These are phyloP conservation scores for Diutina ranongensis DNA, from an alignment of 1,139 yeast species.

Conservation along the genomic window DNA sequence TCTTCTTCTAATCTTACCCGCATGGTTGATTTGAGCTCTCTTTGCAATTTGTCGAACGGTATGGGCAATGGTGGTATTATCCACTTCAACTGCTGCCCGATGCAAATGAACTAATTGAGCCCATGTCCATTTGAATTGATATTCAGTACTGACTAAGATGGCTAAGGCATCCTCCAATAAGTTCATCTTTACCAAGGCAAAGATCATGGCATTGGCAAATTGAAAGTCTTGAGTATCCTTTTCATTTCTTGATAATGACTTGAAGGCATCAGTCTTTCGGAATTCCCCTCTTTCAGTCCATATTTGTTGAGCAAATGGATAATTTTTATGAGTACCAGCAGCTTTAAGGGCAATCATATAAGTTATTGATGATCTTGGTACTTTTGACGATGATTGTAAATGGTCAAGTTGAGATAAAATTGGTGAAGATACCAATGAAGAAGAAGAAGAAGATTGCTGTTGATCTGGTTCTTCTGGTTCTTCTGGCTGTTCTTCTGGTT, in stretches of 20 bases:
- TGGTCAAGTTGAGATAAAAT: constrained; percentile 12
- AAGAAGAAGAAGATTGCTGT: constrained; percentile 8
- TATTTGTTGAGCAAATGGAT: constrained; percentile 46
- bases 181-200: constrained; percentile 38
- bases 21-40: constrained; percentile 11
- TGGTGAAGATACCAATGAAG: constrained; percentile 18
- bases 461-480: constrained; percentile 8
- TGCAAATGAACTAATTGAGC: constrained; percentile 38
- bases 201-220: constrained; percentile 58
- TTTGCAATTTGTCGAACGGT: constrained; percentile 24
- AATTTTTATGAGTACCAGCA: constrained; percentile 42
- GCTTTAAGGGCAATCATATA: constrained; percentile 60
- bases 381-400: constrained; percentile 11
- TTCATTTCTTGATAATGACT: constrained; percentile 19
- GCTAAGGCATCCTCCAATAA: constrained; percentile 60
- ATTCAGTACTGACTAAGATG: constrained; percentile 52
- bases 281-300: constrained; percentile 75
- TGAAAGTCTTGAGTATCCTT: constrained; percentile 49
- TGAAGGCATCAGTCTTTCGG: constrained; percentile 45
- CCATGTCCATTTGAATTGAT: constrained; percentile 66
- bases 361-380: constrained; percentile 38
- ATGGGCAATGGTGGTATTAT: constrained; percentile 28
- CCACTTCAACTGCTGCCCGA: constrained; percentile 36
- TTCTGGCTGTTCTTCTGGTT: constrained; percentile 13
- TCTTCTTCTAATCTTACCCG: neutral